Evolutionary conservation across 2,329 filamentous ascomycete genomes (phyloP), one percentile per base, ranked within the genome.

Genomic region (Cyphellophora europaea): DNA sequence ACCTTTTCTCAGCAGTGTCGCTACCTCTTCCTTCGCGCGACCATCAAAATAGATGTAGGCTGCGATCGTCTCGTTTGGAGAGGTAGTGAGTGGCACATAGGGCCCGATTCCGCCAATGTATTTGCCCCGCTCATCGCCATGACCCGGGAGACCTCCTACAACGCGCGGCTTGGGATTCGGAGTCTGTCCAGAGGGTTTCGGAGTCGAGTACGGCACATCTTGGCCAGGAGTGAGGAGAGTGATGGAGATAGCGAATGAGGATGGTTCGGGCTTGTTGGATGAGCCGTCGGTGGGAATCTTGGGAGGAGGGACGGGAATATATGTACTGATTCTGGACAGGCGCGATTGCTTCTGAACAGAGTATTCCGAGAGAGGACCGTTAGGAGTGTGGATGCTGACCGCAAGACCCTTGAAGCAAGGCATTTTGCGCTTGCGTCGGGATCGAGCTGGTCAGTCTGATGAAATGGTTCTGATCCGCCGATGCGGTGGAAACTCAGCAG

Each of bases 31-130:
- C 59, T 98, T 98, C 41, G 76, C 74, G 43, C 91, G 73, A 12
- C 91, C 91, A 59, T 98, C 91, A 54, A 98, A 98, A 65, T 98
- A 98, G 50, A 98, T 96, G 59, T 98, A 98, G 23, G 89, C 91
- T 19, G 91, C 91, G 50, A 98, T 89, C 11, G 91, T 98, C 65
- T 98, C 91, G 59, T 95, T 94, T 37, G 86, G 81, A 19, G 85
- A 93, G 42, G 83, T 80, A 13, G 91, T 96, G 64, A 95, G 77
- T 35, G 91, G 85, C 44, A 89, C 82, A 62, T 98, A 98, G 1
- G 89, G 86, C 36, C 74, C 77, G 43, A 95, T 71, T 23, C 76
- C 68, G 27, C 74, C 59, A 36, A 57, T 56, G 49, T 68, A 69
- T 46, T 67, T 69, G 35, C 69, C 71, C 46, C 71, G 62, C 44